Conservation (phyloP, 352 stramenopile species). For the Phytophthora sp. region DNA sequence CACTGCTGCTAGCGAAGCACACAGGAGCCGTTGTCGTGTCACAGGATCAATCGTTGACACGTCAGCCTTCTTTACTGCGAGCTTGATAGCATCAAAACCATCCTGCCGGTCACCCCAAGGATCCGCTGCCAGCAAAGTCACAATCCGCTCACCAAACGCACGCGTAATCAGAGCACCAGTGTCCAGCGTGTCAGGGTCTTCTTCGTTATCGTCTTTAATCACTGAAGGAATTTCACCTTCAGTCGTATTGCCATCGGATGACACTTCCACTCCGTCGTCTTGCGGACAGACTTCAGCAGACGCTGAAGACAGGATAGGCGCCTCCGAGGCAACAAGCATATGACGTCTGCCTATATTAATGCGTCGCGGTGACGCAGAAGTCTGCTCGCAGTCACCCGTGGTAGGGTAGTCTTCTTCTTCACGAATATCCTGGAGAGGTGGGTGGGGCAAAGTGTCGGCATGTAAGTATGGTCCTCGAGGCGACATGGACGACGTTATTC, state of each 20-base stretch:
- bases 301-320: conserved; percentile 66
- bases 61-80: conserved; percentile 71
- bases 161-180: conserved; percentile 69
- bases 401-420: conserved; percentile 33
- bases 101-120: conserved; percentile 84
- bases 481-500: not conserved
- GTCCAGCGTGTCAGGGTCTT: conserved; percentile 48
- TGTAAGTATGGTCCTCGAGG: conserved; percentile 1
- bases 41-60: conserved; percentile 30
- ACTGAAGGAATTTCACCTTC: not conserved
- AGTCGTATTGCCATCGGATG: conserved; percentile 3
- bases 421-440: conserved; percentile 51
- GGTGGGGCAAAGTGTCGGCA: conserved; percentile 8
- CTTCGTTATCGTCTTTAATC: conserved; percentile 5
- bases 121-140: conserved; percentile 66
- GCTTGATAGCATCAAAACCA: conserved; percentile 75
- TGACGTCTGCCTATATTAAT: conserved; percentile 11
- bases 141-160: conserved; percentile 75
- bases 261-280: not conserved
- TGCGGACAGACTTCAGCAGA: conserved; percentile 15
- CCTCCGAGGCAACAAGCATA: conserved; percentile 26
- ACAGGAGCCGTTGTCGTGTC: conserved; percentile 66
- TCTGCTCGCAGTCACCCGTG: not conserved
- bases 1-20: conserved; percentile 64
- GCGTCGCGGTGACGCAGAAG: not conserved